A percentile compares a stretch with the other conserved stretches of the same genome.
phyloP scores from a whole-genome alignment of 306 rosid species.

The Canavalia gladiata region DNA sequence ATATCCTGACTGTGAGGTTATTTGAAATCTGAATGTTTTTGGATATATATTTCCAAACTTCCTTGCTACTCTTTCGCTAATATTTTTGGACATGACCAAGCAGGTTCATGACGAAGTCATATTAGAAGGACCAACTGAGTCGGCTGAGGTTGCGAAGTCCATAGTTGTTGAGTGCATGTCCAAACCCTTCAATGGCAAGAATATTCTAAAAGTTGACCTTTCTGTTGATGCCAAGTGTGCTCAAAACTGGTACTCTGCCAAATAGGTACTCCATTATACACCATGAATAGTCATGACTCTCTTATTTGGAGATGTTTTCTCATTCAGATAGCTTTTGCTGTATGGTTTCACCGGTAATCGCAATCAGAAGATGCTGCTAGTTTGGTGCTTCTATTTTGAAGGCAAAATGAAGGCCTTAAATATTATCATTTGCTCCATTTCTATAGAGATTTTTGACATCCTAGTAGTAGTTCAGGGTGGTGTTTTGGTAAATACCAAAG shows the following conservation, averaged over 20 bases:
- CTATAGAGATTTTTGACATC: slow-evolving; percentile 46
- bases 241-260: slow-evolving; percentile 83
- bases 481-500: slow-evolving; percentile 42
- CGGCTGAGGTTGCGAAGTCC: slow-evolving; percentile 81
- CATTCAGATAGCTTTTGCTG: slow-evolving; percentile 37
- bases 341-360: slow-evolving; percentile 19
- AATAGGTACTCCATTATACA: slow-evolving; percentile 51
- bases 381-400: slow-evolving; percentile 32
- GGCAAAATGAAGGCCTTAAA: slow-evolving; percentile 23
- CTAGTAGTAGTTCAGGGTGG: slow-evolving; percentile 29
- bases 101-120: slow-evolving; percentile 97
- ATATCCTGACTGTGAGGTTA: slow-evolving; percentile 3
- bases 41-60: slow-evolving; percentile 4
- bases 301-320: slow-evolving; percentile 17
- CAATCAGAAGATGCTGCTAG: slow-evolving; percentile 32
- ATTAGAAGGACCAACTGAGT: slow-evolving; percentile 87
- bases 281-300: slow-evolving; percentile 27
- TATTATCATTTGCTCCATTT: slow-evolving; percentile 18
- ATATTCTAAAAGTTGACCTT: slow-evolving; percentile 80
- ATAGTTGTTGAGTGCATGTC: slow-evolving; percentile 93
- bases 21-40: slow-evolving; percentile 13
- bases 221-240: slow-evolving; percentile 94
- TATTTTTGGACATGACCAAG: slow-evolving; percentile 40
- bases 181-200: slow-evolving; percentile 76
- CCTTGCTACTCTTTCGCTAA: slow-evolving; percentile 26